Evolutionary conservation across 768 basidiomycete species (phyloP).

Genomic region (Bullera alba): DNA sequence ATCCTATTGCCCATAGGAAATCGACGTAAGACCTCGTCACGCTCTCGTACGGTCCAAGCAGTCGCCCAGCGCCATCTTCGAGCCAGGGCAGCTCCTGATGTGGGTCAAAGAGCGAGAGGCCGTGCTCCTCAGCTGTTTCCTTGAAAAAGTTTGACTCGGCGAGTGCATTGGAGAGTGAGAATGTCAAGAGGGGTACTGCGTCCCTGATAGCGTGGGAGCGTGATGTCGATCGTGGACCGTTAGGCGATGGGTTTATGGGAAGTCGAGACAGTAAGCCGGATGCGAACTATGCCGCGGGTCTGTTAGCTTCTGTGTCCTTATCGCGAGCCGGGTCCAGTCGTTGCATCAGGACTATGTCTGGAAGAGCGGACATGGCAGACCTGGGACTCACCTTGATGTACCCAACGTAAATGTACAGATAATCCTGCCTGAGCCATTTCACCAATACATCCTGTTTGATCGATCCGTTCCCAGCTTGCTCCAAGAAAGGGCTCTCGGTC

Average conservation of each 20-base stretch:
- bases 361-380: neutral
- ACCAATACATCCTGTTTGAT: conserved; percentile 53
- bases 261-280: conserved; percentile 58
- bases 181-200: conserved; percentile 53
- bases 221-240: conserved; percentile 42
- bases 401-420: conserved; percentile 65
- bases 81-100: no score
- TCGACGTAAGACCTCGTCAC: conserved; percentile 65
- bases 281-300: neutral
- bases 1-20: conserved; percentile 58
- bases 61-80: conserved; percentile 46
- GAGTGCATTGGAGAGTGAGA: conserved; percentile 56
- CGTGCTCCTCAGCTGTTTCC: conserved; percentile 50
- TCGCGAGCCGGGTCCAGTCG: no score
- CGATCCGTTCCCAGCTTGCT: conserved; percentile 53
- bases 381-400: conserved; percentile 53
- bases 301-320: neutral
- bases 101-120: conserved; percentile 48
- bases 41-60: conserved; percentile 43
- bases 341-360: no score
- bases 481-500: conserved; percentile 58
- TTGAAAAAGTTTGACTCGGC: conserved; percentile 60
- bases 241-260: conserved; percentile 46
- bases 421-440: conserved; percentile 65
- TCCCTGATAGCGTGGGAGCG: conserved; percentile 40